phyloP scores from a whole-genome alignment of 176 grass and related monocot genomes.

The Elaeis guineensis region DNA sequence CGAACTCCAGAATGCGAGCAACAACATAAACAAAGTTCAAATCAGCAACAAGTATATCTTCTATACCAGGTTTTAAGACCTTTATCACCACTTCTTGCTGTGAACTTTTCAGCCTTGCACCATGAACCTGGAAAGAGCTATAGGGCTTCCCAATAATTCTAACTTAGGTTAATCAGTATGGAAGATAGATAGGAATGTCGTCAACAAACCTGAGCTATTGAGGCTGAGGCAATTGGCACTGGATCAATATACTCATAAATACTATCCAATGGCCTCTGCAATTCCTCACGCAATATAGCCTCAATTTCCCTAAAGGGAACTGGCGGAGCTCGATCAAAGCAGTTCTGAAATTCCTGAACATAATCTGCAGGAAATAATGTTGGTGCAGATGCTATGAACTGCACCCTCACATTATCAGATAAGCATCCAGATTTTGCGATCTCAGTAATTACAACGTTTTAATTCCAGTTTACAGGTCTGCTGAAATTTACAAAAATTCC shows the following conservation, averaged over 20 bases:
- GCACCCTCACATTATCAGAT: constrained; percentile 33
- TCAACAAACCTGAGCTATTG: constrained; percentile 75
- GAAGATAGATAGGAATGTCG: background rate
- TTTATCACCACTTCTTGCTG: constrained; percentile 97
- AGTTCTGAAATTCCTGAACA: constrained; percentile 89
- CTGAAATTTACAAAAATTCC: too few relatives aligned
- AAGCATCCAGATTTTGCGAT: constrained; percentile 1
- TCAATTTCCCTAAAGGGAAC: constrained; percentile 73
- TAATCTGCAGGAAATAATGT: constrained; percentile 94
- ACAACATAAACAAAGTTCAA: constrained; percentile 92
- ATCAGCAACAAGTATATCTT: constrained; percentile 91
- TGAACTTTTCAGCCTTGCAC: constrained; percentile 84
- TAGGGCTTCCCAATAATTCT: constrained; percentile 9
- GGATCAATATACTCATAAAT: constrained; percentile 93
- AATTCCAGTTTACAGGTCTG: too few relatives aligned
- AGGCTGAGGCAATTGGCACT: constrained; percentile 80
- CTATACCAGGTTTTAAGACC: constrained; percentile 87
- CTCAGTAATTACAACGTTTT: background rate
- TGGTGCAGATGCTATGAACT: constrained; percentile 95
- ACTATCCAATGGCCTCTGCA: constrained; percentile 78
- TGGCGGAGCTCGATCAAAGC: constrained; percentile 71
- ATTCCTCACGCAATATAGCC: constrained; percentile 68
- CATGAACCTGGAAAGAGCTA: constrained; percentile 61
- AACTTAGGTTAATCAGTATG: constrained; percentile 1
- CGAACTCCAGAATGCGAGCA: constrained; percentile 78